Evolutionary conservation across 345 rosid genomes (phyloP).

Genomic region (Sonneratia caseolaris): DNA sequence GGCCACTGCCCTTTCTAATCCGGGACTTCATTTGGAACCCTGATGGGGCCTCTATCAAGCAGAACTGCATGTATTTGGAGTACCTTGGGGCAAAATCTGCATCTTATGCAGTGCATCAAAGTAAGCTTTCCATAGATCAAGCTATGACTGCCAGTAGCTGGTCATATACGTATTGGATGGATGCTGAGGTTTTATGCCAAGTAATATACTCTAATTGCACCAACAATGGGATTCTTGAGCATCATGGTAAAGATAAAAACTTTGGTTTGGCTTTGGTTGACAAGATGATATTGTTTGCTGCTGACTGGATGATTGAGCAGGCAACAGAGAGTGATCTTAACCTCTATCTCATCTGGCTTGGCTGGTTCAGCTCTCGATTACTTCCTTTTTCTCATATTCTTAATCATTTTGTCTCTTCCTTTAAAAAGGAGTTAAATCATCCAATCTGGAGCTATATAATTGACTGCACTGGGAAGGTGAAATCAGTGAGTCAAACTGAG

Average conservation of each 20-base stretch:
- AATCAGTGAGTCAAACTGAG: constrained; percentile 26
- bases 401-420: constrained; percentile 28
- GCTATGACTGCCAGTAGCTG: constrained; percentile 17
- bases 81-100: constrained; percentile 61
- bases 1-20: constrained; percentile 66
- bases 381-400: constrained; percentile 33
- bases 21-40: constrained; percentile 53
- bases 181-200: constrained; percentile 22
- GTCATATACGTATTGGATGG: constrained; percentile 21
- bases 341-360: constrained; percentile 57
- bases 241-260: constrained; percentile 4
- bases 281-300: constrained; percentile 57
- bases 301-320: constrained; percentile 79
- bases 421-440: constrained; percentile 51
- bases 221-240: constrained; percentile 8
- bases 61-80: constrained; percentile 74
- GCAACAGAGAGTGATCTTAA: constrained; percentile 58
- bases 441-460: constrained; percentile 59
- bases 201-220: constrained; percentile 38
- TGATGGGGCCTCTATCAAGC: constrained; percentile 53
- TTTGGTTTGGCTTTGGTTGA: constrained; percentile 25
- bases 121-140: constrained; percentile 14
- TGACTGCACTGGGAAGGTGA: constrained; percentile 31
- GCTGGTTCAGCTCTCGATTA: constrained; percentile 55
- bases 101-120: constrained; percentile 17